A percentile compares a stretch with the other conserved stretches of the same genome.
Evolutionary conservation across 2,329 filamentous ascomycete genomes (phyloP).

Genomic region (Colletotrichum destructivum): DNA sequence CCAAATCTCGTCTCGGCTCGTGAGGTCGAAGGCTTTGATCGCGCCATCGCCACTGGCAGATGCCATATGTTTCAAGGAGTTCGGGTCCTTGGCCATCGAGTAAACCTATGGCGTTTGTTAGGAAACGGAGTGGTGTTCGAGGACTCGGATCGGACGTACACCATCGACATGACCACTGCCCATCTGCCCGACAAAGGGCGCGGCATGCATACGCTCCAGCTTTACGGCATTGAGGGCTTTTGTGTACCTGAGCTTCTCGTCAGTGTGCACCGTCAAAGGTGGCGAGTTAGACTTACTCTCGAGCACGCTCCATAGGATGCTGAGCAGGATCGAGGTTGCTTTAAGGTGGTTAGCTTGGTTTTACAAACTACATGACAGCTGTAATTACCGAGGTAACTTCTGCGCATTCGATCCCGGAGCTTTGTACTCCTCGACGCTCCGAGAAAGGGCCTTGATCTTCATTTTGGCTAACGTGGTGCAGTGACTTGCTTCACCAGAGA

Average conservation of each 20-base stretch:
- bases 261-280: conserved; percentile 50
- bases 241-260: conserved; percentile 52
- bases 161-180: conserved; percentile 95
- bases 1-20: conserved; percentile 81
- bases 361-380: not conserved
- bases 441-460: conserved; percentile 78
- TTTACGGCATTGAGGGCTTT: conserved; percentile 83
- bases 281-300: conserved; percentile 84
- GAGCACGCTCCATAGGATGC: conserved; percentile 91
- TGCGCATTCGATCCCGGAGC: conserved; percentile 76
- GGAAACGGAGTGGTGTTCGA: not conserved
- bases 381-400: conserved; percentile 64
- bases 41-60: conserved; percentile 93
- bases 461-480: conserved; percentile 46
- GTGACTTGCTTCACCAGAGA: conserved; percentile 22
- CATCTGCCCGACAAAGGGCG: conserved; percentile 84
- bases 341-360: conserved; percentile 21
- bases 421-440: conserved; percentile 75
- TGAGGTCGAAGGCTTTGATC: conserved; percentile 76
- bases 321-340: conserved; percentile 86
- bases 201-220: conserved; percentile 89
- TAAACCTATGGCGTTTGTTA: conserved; percentile 62
- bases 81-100: conserved; percentile 84
- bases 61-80: conserved; percentile 80
- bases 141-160: conserved; percentile 54